phyloP scores from a whole-genome alignment of 2,329 filamentous ascomycete genomes.

The Cadophora sp. region DNA sequence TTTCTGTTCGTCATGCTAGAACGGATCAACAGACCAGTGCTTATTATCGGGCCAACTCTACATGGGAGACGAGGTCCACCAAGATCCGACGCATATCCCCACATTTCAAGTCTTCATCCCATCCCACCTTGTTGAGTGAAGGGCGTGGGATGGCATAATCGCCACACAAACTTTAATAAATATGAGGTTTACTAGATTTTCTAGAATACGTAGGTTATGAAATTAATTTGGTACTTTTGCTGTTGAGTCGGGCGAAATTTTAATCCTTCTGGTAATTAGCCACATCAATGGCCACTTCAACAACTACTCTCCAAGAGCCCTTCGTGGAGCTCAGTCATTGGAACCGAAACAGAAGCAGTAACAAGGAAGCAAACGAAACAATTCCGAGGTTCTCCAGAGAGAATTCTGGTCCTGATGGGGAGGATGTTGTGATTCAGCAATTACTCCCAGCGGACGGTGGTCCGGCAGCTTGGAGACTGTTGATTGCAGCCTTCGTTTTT shows the following conservation, averaged over 20 bases:
- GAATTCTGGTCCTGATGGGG: background rate
- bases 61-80: background rate
- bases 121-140: background rate
- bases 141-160: background rate
- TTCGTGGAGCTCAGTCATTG: slow-evolving; percentile 14
- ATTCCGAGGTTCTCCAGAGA: background rate
- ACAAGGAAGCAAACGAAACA: background rate
- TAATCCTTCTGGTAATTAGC: no score
- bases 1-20: background rate
- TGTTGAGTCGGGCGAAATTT: no score
- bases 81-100: background rate
- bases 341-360: background rate
- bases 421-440: slow-evolving; percentile 19
- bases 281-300: slow-evolving; percentile 6
- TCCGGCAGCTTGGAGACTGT: slow-evolving; percentile 52
- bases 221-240: no score
- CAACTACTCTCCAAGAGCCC: background rate
- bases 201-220: no score
- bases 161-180: no score
- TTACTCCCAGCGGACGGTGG: slow-evolving; percentile 41
- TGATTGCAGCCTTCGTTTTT: slow-evolving; percentile 57
- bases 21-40: background rate
- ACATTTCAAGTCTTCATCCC: background rate
- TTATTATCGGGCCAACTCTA: background rate
- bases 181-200: no score